Base-by-base conservation (phyloP, 2,329 filamentous ascomycete species). In the Aspergillus alliaceus region DNA sequence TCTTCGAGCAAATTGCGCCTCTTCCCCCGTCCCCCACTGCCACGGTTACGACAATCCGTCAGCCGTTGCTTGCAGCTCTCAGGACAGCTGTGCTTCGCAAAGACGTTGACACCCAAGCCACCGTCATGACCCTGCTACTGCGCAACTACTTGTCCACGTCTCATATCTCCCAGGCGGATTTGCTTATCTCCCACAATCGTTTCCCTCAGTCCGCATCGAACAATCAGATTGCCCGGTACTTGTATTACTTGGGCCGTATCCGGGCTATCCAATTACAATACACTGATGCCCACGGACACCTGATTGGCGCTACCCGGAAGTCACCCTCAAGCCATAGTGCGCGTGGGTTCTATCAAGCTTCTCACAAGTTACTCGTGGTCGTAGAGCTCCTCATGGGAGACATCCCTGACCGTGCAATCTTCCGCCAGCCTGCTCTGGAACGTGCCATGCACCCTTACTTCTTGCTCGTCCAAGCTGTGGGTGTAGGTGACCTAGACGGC, bases 351-450 rank as follows among this genome's bases (percentile, higher is more conserved):
- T 93, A 96, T 65, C 95, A 97, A 77, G 93, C 92, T 37, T 93
- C 95, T 0, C 96, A 91, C 63, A 99, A 99, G 83, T 84, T 98
- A n/a, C 81, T 98, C 63, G 86, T 98, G 42, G 92, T 99, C 20
- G 95, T 99, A 12, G 93, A 99, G 80, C 82, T 99, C 59, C 80
- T 99, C 62, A 99, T 99, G 95, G 95, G 95, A 63, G 95, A 99
- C 71, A 99, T 99, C 65, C 95, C 95, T 29, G 93, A 98, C 70
- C 90, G 95, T 58, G 90, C 92, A 15, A 89, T 93, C 55, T 99
- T 99, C 86, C 90, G 95, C 57, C 90, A 95, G 71, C 86, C 92
- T 2, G 87, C 86, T 56, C 86, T 98, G 69, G 95, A 98, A 79
- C 85, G 88, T 64, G 87, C 93, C 18, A 84, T 99, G 60, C 88